These are phyloP conservation scores for Candida qinlingensis DNA, from an alignment of 805 yeast species.

Conservation along the genomic window DNA sequence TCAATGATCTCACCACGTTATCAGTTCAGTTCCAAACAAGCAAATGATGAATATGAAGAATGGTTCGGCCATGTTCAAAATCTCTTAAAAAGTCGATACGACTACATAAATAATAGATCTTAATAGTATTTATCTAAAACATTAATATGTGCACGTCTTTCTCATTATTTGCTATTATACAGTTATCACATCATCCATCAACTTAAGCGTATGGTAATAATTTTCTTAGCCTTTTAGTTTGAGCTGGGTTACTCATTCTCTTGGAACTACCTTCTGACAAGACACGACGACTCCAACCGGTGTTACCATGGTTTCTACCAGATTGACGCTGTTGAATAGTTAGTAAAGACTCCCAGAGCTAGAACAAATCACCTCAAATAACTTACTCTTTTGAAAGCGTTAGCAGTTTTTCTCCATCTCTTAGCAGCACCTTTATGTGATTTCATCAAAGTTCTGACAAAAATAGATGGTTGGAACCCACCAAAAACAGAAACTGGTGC, in stretches of 20 bases:
- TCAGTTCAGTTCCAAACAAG: constrained; percentile 26
- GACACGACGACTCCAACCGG: constrained; percentile 70
- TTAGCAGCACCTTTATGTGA: constrained; percentile 85
- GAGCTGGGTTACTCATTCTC: constrained; percentile 48
- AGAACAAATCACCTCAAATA: neutral
- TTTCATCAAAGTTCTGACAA: constrained; percentile 44
- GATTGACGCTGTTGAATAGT: constrained; percentile 47
- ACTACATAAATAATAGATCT: neutral
- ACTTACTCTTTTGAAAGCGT: constrained; percentile 50
- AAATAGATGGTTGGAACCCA: constrained; percentile 8
- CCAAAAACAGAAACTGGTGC: neutral
- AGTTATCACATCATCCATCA: neutral
- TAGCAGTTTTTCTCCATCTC: constrained; percentile 75
- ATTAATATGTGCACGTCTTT: constrained; percentile 1
- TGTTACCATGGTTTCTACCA: constrained; percentile 90
- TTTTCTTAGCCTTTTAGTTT: constrained; percentile 53
- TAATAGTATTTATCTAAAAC: neutral
- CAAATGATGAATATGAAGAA: constrained; percentile 19
- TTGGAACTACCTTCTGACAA: constrained; percentile 57
- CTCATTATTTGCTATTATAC: neutral
- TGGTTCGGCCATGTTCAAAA: constrained; percentile 5
- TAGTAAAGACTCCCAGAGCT: neutral
- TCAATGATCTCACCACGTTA: constrained; percentile 31
- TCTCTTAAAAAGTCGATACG: neutral
- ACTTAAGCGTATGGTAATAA: constrained; percentile 32